Evolutionary conservation across 345 rosid species (phyloP).

Genomic region (Pugionium cornutum): DNA sequence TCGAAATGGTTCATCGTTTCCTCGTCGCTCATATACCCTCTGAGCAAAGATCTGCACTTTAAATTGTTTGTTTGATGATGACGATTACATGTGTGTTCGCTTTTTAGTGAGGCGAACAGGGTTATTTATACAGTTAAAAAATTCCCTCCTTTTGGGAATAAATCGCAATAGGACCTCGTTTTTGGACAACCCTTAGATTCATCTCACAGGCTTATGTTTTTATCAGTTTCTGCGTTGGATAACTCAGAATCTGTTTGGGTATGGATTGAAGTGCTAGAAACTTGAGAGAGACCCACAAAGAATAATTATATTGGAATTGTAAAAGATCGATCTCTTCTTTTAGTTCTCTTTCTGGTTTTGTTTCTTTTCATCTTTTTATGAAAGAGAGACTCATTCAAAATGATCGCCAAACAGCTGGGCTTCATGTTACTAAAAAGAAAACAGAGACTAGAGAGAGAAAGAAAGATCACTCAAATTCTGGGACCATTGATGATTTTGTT

Average conservation of each 20-base stretch:
- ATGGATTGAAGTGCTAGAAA: conserved; percentile 6
- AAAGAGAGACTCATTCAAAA: conserved; percentile 10
- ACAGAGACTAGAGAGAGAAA: too few species aligned
- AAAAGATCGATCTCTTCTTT: conserved; percentile 9
- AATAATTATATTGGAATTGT: conserved; percentile 5
- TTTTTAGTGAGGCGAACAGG: conserved; percentile 9
- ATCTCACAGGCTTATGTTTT: conserved; percentile 8
- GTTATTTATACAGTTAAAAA: conserved; percentile 12
- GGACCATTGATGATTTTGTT: conserved; percentile 3
- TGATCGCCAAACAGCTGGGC: conserved; percentile 18
- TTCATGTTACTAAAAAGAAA: conserved; percentile 29
- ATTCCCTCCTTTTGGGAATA: conserved; percentile 13
- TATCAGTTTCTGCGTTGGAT: neutral
- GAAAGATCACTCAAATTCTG: neutral
- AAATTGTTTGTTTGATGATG: conserved; percentile 24
- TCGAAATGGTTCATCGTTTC: conserved; percentile 85
- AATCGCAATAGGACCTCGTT: conserved; percentile 7
- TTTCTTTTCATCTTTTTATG: neutral
- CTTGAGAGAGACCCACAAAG: conserved; percentile 27
- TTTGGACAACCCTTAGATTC: conserved; percentile 6
- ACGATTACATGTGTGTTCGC: conserved; percentile 24
- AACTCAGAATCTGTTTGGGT: conserved; percentile 15
- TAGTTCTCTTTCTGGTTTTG: neutral
- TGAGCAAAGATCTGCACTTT: conserved; percentile 47
- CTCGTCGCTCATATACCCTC: conserved; percentile 58